Conservation (phyloP, 805 yeast species). For the Kodamaea lidongshanica region DNA sequence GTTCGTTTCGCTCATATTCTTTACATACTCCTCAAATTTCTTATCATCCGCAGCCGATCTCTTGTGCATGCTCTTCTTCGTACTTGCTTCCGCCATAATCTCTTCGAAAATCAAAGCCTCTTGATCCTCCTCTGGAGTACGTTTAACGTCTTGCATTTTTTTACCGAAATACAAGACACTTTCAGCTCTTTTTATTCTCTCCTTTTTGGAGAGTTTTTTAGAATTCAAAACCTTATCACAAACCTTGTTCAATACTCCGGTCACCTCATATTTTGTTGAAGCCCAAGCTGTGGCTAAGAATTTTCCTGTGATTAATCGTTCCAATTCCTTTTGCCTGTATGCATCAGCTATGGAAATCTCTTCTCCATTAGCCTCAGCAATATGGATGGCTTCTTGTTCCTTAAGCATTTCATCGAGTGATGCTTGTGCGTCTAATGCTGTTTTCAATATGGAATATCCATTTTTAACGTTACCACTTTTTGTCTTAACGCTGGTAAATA, state of each 20-base stretch:
- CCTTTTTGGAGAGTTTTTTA: conserved; percentile 50
- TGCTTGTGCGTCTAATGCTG: conserved; percentile 83
- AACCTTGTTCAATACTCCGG: conserved; percentile 77
- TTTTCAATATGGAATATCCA: conserved; percentile 72
- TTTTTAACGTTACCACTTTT: conserved; percentile 79
- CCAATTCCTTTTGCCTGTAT: conserved; percentile 58
- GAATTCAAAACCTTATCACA: conserved; percentile 49
- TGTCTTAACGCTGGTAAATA: conserved; percentile 74
- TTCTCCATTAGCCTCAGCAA: conserved; percentile 22
- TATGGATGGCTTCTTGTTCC: conserved; percentile 49
- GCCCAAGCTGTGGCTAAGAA: conserved; percentile 94
- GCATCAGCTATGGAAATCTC: conserved; percentile 30
- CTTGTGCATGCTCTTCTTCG: conserved; percentile 39
- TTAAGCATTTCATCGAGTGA: conserved; percentile 62
- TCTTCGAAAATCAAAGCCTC: conserved; percentile 91
- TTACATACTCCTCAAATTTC: conserved; percentile 4
- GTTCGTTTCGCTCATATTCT: too few species aligned
- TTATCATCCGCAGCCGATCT: not conserved
- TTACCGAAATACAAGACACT: conserved; percentile 71
- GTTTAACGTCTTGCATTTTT: conserved; percentile 55
- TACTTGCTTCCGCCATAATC: conserved; percentile 76
- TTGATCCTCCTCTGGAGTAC: conserved; percentile 85
- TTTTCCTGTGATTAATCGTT: conserved; percentile 78
- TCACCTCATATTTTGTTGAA: conserved; percentile 81
- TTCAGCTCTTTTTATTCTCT: conserved; percentile 69